These are phyloP conservation scores for Geranium incanum DNA, from an alignment of 441 rosid species.

Conservation along the genomic window DNA sequence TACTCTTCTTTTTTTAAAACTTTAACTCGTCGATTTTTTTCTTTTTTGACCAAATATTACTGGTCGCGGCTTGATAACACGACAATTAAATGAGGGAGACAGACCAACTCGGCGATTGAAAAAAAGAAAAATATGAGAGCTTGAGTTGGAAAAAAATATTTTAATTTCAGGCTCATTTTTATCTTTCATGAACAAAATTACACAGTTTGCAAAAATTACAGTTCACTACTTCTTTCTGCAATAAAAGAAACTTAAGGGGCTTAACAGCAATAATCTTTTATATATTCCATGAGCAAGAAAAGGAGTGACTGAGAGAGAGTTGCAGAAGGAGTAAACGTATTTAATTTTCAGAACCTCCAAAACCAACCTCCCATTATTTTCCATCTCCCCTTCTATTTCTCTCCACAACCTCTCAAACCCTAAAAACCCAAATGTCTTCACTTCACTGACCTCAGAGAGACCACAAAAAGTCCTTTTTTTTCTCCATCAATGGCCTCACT, in stretches of 20 bases:
- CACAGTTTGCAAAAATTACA: too few species aligned
- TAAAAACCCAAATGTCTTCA: not conserved
- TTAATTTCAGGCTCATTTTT: too few species aligned
- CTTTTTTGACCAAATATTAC: too few species aligned
- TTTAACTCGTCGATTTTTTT: too few species aligned
- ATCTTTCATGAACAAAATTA: too few species aligned
- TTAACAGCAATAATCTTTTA: not conserved
- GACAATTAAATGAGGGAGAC: too few species aligned
- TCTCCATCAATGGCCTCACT: not conserved
- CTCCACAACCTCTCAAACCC: not conserved
- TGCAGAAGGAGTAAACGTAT: conserved; percentile 6
- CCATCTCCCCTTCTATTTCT: not conserved
- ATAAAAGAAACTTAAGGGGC: not conserved
- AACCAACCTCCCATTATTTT: not conserved
- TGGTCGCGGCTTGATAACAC: too few species aligned
- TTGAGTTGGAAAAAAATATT: too few species aligned
- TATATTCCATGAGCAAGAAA: conserved; percentile 1
- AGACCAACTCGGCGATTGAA: too few species aligned
- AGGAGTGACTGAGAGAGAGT: not conserved
- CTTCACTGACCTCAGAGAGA: not conserved
- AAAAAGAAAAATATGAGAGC: too few species aligned
- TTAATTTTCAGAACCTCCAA: not conserved
- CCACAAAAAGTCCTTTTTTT: not conserved
- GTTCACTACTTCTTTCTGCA: not conserved
- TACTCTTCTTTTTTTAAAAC: too few species aligned